Conservation (phyloP, 179 eudicot species). For the Corrigiola litoralis region DNA sequence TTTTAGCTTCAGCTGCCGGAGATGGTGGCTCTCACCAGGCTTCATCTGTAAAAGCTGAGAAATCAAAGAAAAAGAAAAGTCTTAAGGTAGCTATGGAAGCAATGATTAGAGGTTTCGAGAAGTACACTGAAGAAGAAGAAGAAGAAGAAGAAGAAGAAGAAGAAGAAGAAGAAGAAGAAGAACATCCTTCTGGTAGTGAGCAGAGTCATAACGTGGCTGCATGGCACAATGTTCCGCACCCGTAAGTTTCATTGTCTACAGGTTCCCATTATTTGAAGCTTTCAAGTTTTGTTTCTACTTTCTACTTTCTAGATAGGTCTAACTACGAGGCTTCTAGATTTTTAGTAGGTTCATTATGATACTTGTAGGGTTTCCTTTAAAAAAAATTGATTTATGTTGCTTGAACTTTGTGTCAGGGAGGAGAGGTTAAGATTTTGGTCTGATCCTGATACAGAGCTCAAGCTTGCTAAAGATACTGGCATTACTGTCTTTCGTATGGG, state of each 20-base stretch:
- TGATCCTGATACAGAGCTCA: conserved; percentile 87
- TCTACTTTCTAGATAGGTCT: too few species aligned
- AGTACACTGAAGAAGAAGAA: conserved; percentile 48
- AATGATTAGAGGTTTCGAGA: conserved; percentile 75
- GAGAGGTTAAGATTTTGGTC: conserved; percentile 99
- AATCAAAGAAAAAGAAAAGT: conserved; percentile 54
- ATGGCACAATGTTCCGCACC: conserved; percentile 97
- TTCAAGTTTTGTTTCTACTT: conserved; percentile 7
- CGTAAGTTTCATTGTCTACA: conserved; percentile 44
- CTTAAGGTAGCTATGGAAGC: conserved; percentile 91
- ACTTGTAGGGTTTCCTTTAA: background rate
- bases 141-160: conserved; percentile 33
- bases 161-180: conserved; percentile 34
- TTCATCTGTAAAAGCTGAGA: conserved; percentile 33
- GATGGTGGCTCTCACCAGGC: conserved; percentile 82
- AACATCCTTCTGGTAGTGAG: conserved; percentile 36
- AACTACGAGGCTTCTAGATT: background rate
- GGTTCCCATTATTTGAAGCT: background rate
- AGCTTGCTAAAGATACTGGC: conserved; percentile 84
- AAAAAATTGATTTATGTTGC: conserved; percentile 15
- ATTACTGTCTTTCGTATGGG: conserved; percentile 88
- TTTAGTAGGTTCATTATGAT: background rate
- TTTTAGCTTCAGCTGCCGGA: conserved; percentile 62
- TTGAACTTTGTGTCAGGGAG: conserved; percentile 61
- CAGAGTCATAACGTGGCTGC: conserved; percentile 79